phyloP scores from a whole-genome alignment of 1,284 basidiomycete genomes.

The Rhizoctonia solani region DNA sequence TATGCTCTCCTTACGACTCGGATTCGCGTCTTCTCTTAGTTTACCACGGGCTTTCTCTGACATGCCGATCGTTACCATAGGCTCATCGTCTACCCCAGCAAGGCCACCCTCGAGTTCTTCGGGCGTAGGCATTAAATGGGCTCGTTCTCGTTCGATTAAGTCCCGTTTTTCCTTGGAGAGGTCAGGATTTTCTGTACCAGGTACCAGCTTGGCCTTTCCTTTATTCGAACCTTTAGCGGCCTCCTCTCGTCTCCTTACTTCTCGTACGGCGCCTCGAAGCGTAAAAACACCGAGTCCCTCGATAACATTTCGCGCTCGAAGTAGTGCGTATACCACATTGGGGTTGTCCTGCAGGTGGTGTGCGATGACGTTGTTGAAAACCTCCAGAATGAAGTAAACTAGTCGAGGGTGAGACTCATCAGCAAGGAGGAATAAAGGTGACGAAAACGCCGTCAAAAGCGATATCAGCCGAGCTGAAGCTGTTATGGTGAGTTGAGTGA shows the following conservation, averaged over 20 bases:
- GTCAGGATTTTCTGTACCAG: conserved; percentile 8
- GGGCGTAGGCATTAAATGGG: conserved; percentile 5
- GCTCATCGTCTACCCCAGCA: conserved; percentile 29
- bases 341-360: conserved; percentile 78
- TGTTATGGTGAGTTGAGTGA: conserved; percentile 78
- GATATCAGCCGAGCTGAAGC: conserved; percentile 83
- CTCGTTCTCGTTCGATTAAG: conserved; percentile 28
- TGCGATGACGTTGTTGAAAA: conserved; percentile 82
- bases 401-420: conserved; percentile 93
- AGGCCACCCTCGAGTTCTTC: conserved; percentile 30
- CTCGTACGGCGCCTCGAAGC: conserved; percentile 75
- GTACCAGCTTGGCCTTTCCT: conserved; percentile 16
- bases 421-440: conserved; percentile 84
- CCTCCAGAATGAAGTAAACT: conserved; percentile 90
- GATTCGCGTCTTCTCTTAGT: conserved; percentile 64
- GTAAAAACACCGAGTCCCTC: conserved; percentile 90
- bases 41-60: conserved; percentile 90
- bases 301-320: conserved; percentile 80
- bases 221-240: conserved; percentile 43
- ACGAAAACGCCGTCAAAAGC: conserved; percentile 87
- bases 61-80: conserved; percentile 45
- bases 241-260: conserved; percentile 67
- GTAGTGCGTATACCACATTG: conserved; percentile 83
- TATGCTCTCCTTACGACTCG: conserved; percentile 49
- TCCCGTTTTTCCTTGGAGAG: conserved; percentile 30